Percentiles rank a stretch among this genome's conserved stretches.
Evolutionary conservation across 257 asterid genomes (phyloP).

Genomic region (Gentiana dahurica): DNA sequence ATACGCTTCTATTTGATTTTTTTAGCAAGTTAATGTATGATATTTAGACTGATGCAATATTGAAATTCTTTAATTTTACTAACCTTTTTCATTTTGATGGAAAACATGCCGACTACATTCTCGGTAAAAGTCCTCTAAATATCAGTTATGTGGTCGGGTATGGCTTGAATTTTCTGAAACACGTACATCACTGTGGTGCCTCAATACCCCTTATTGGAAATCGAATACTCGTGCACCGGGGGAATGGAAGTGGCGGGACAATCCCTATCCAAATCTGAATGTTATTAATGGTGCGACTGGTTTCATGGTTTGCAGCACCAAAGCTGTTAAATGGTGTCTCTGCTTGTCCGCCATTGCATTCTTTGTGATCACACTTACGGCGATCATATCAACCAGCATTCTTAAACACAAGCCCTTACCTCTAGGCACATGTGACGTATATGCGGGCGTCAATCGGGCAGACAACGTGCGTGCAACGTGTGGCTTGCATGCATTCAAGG

Average conservation of each 20-base stretch:
- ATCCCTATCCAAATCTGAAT: constrained; percentile 44
- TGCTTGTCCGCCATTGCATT: constrained; percentile 25
- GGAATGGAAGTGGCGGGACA: constrained; percentile 67
- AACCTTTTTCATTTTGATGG: not conserved
- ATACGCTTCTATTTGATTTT: too few relatives aligned
- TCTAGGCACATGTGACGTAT: too few relatives aligned
- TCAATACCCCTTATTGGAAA: constrained; percentile 44
- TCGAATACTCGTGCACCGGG: constrained; percentile 60
- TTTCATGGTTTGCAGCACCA: constrained; percentile 33
- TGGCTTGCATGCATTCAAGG: constrained; percentile 32
- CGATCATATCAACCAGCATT: constrained; percentile 18
- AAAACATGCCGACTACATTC: constrained; percentile 47
- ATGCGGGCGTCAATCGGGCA: too few relatives aligned
- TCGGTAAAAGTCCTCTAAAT: constrained; percentile 60
- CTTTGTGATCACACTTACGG: constrained; percentile 41
- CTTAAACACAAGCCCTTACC: too few relatives aligned
- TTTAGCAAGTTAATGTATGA: not conserved
- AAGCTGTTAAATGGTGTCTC: constrained; percentile 31
- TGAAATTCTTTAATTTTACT: not conserved
- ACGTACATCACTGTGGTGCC: constrained; percentile 89
- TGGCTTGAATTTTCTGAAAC: constrained; percentile 52
- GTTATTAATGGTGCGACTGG: constrained; percentile 67
- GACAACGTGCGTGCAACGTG: constrained; percentile 20
- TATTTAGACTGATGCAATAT: not conserved
- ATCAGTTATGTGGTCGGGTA: constrained; percentile 84